Evolutionary conservation across 2,329 filamentous ascomycete genomes (phyloP).

Genomic region (Phyllosticta citrichinensis): DNA sequence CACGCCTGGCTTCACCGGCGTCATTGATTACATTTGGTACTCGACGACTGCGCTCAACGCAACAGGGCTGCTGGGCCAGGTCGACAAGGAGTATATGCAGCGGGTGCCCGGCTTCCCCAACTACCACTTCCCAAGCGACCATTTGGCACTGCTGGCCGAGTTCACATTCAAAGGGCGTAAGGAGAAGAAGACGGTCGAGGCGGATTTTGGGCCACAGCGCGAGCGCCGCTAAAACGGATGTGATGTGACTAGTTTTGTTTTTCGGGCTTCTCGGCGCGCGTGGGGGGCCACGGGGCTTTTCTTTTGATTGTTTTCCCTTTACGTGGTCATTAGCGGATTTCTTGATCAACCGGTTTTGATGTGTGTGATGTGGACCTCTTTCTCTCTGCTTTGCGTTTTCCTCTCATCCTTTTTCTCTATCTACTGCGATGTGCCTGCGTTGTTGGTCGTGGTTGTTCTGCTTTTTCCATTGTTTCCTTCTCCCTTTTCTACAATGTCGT

Average conservation of each 20-base stretch:
- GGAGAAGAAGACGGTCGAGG: conserved; percentile 46
- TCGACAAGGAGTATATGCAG: conserved; percentile 76
- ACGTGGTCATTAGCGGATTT: neutral
- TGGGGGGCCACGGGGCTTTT: neutral
- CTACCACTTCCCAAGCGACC: conserved; percentile 89
- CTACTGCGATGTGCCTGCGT: neutral
- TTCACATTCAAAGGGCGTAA: conserved; percentile 83
- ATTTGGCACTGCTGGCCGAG: conserved; percentile 80
- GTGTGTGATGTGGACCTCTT: neutral
- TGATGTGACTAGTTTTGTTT: neutral
- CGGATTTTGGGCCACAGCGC: conserved; percentile 27
- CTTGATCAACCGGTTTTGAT: neutral
- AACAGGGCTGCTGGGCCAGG: conserved; percentile 72
- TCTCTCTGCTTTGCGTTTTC: neutral
- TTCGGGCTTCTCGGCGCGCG: neutral
- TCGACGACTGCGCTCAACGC: conserved; percentile 82
- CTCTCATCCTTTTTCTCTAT: neutral
- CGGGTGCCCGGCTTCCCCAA: conserved; percentile 86
- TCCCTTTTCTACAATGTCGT: no score
- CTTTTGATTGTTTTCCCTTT: neutral
- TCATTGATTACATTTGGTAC: conserved; percentile 98
- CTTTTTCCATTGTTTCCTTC: neutral
- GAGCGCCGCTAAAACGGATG: conserved; percentile 8
- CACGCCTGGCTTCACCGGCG: conserved; percentile 81
- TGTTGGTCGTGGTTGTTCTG: neutral